Evolutionary conservation across 73 alveolate genomes (phyloP), one percentile per base, ranked within the genome.

Genomic region (Paramecium biaurelia): DNA sequence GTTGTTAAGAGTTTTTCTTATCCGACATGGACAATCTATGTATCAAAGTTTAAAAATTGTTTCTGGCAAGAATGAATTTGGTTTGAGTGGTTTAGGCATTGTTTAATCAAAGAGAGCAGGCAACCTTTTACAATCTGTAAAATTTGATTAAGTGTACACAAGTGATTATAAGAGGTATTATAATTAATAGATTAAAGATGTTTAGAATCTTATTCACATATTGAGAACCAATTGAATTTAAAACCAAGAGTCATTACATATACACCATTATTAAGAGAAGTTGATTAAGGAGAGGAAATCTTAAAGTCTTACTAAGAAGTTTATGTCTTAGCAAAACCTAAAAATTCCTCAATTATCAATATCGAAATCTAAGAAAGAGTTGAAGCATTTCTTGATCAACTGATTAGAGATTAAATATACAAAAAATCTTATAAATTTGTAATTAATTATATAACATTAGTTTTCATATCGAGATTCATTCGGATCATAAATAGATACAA

Each of bases 61-160:
- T 11, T 79, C 90, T 20, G 90, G 90, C 34, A 20, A 15, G 24
- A 79, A 79, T 24, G 90, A 79, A 79, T 47, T 30, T 42, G 90
- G 90, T 23, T 47, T 79, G 23, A 79, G 76, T 43, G 90, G 90
- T 9, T 14, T 79, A 11, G 90, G 90, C 8, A 45, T 38, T 1
- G 56, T 43, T 1, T 24, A 79, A 47, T 43, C 90, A 0, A 21
- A 79, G 28, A 79, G 56, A 43, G 47, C 28, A 4, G 90, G 90
- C 6, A 43, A 24, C 4, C 47, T 79, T 0, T 24, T 79, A 41
- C 32, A 28, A 11, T 18, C 47, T 24, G 56, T 79, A n/a, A 20
- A 45, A 43, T 79, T 79, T 34, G 76, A 79, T 79, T 20, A 43
- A 21, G 90, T 79, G 2, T 79, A 79, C 32, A 30, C 63, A 2